Conservation (phyloP, 2,329 filamentous ascomycete genomes). For the Arthrobotrys sinensis region DNA sequence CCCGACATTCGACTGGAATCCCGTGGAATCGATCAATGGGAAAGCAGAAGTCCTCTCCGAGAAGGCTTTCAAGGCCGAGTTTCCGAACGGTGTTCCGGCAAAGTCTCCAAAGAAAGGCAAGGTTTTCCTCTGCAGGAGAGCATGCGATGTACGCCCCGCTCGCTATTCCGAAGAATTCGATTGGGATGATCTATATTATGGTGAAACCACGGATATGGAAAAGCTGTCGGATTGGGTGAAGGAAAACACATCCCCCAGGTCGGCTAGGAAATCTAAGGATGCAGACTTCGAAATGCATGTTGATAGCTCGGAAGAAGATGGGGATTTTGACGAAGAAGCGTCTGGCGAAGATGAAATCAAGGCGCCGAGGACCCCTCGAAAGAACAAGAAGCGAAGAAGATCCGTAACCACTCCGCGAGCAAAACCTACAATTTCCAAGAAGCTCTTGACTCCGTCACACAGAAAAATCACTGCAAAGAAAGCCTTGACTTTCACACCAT, state of each 20-base stretch:
- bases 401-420: slow-evolving; percentile 61
- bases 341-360: slow-evolving; percentile 63
- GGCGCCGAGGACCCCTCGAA: slow-evolving; percentile 68
- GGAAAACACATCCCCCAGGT: slow-evolving; percentile 76
- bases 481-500: slow-evolving; percentile 91
- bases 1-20: slow-evolving; percentile 86
- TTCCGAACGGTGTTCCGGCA: slow-evolving; percentile 82
- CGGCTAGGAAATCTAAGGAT: slow-evolving; percentile 73
- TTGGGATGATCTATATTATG: slow-evolving; percentile 88
- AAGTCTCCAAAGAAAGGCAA: slow-evolving; percentile 83
- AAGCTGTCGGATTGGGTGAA: slow-evolving; percentile 78
- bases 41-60: slow-evolving; percentile 85
- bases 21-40: slow-evolving; percentile 89
- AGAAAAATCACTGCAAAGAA: slow-evolving; percentile 79
- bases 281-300: slow-evolving; percentile 63
- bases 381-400: slow-evolving; percentile 64
- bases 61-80: slow-evolving; percentile 76
- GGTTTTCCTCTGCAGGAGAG: slow-evolving; percentile 89
- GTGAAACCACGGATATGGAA: slow-evolving; percentile 77
- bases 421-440: slow-evolving; percentile 69
- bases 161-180: slow-evolving; percentile 92
- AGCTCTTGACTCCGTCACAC: slow-evolving; percentile 76
- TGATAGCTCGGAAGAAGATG: slow-evolving; percentile 65
- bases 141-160: slow-evolving; percentile 88
- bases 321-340: slow-evolving; percentile 64